Evolutionary conservation across 106 monocot species (phyloP).

Genomic region (Phalaenopsis equestris): DNA sequence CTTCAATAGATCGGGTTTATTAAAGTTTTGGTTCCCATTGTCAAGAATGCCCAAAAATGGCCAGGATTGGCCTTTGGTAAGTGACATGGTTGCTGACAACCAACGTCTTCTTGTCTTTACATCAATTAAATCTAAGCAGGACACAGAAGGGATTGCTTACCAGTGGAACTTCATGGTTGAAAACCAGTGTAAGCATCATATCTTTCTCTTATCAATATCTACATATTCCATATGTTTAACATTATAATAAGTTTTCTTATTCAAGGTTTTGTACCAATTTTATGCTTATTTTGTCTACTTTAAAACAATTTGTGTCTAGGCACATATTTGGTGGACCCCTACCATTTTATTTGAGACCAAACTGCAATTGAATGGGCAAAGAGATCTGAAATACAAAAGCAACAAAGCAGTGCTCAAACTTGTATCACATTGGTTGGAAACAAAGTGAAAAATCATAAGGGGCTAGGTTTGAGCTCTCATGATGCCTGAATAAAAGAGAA

Average conservation of each 20-base stretch:
- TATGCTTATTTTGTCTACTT: not conserved
- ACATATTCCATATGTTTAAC: not conserved
- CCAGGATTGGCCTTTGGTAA: conserved; percentile 66
- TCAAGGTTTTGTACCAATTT: not conserved
- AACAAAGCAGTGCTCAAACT: too few species aligned
- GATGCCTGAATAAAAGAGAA: too few species aligned
- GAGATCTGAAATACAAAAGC: not conserved
- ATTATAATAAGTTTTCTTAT: not conserved
- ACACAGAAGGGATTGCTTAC: conserved; percentile 73
- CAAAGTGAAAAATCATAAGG: too few species aligned
- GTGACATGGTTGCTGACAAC: conserved; percentile 62
- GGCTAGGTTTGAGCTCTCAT: too few species aligned
- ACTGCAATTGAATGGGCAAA: not conserved
- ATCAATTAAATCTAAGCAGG: conserved; percentile 47
- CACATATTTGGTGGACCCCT: not conserved
- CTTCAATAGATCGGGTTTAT: conserved; percentile 53
- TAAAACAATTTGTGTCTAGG: not conserved
- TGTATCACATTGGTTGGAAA: too few species aligned
- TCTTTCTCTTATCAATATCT: not conserved
- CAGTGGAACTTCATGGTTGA: conserved; percentile 90
- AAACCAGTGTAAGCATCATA: conserved; percentile 58
- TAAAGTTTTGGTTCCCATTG: conserved; percentile 75
- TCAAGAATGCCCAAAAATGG: conserved; percentile 62
- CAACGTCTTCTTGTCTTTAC: conserved; percentile 74
- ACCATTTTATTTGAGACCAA: not conserved